A percentile compares a stretch with the other conserved stretches of the same genome.
Conservation (phyloP, 164 flowering plant genomes). For the Warburgia ugandensis region DNA sequence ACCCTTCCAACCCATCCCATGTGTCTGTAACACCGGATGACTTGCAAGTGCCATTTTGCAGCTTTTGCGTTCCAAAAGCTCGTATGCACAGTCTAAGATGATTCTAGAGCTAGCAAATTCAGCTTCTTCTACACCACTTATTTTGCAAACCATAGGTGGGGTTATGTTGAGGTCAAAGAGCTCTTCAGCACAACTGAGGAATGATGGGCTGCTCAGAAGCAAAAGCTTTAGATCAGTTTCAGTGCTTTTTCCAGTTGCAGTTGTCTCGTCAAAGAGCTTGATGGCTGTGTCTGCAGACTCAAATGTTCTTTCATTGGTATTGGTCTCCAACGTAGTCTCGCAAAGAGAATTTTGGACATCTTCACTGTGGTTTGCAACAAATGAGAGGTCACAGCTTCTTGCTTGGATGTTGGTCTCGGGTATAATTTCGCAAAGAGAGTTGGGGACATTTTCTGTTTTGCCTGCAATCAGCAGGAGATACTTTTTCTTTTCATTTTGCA, state of each 20-base stretch:
- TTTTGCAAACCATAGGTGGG: conserved; percentile 10
- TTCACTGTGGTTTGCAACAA: conserved; percentile 23
- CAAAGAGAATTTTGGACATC: conserved; percentile 10
- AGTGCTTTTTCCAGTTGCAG: conserved; percentile 7
- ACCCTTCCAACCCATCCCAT: conserved; percentile 1
- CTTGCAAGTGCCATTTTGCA: conserved; percentile 8
- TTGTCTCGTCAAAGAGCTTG: conserved; percentile 4
- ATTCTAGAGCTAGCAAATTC: conserved; percentile 17
- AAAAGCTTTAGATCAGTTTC: conserved; percentile 17
- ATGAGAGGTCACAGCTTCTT: too few species aligned
- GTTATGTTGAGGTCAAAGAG: conserved; percentile 30
- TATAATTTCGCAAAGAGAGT: too few species aligned
- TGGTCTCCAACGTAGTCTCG: conserved; percentile 8
- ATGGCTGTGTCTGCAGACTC: conserved; percentile 17
- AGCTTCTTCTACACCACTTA: conserved; percentile 8
- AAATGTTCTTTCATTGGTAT: conserved; percentile 11
- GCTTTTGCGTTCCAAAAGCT: conserved; percentile 40
- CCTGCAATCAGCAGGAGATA: too few species aligned
- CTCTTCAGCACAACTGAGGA: conserved; percentile 41
- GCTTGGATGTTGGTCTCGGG: too few species aligned
- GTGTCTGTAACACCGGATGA: conserved; percentile 4
- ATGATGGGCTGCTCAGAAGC: conserved; percentile 41
- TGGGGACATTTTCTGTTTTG: too few species aligned
- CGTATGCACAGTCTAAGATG: conserved; percentile 52
- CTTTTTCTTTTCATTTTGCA: too few species aligned